Evolutionary conservation across 2,329 filamentous ascomycete genomes (phyloP).

Genomic region (Neonectria coccinea): DNA sequence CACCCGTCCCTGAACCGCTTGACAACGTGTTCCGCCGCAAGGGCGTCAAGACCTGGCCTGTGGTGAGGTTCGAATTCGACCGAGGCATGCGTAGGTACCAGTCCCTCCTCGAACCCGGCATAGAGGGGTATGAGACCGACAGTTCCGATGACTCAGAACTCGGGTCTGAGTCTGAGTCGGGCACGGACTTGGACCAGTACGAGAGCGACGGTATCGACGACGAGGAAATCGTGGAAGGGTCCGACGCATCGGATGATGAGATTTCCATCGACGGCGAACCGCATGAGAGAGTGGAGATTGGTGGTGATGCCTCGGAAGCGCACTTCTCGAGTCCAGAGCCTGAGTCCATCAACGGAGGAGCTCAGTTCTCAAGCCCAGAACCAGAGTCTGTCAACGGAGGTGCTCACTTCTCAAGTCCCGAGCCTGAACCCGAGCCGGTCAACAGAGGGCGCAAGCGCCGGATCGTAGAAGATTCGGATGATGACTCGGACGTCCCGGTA

Average conservation of each 20-base stretch:
- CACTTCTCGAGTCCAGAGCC: slow-evolving; percentile 50
- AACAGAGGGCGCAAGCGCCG: slow-evolving; percentile 45
- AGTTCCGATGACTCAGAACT: slow-evolving; percentile 31
- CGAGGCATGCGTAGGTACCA: slow-evolving; percentile 34
- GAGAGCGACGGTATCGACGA: slow-evolving; percentile 57
- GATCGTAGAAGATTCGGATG: slow-evolving; percentile 49
- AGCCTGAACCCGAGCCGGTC: slow-evolving; percentile 15
- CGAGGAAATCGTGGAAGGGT: slow-evolving; percentile 43
- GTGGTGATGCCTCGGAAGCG: slow-evolving; percentile 27
- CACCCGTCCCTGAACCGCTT: slow-evolving; percentile 16
- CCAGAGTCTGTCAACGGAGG: not conserved
- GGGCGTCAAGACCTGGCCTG: slow-evolving; percentile 45
- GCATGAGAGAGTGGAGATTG: slow-evolving; percentile 10
- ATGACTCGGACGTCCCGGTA: slow-evolving; percentile 38
- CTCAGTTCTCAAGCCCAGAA: not conserved
- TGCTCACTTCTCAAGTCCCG: slow-evolving; percentile 23
- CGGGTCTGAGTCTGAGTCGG: slow-evolving; percentile 30
- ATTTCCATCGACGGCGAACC: slow-evolving; percentile 33
- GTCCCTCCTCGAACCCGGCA: slow-evolving; percentile 27
- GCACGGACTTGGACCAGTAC: slow-evolving; percentile 47
- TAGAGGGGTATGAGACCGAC: slow-evolving; percentile 26
- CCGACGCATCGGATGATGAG: slow-evolving; percentile 46
- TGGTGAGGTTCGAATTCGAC: slow-evolving; percentile 47
- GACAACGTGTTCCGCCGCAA: slow-evolving; percentile 12
- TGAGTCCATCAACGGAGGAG: slow-evolving; percentile 26